These are phyloP conservation scores for Wickerhamiella azyma DNA, from an alignment of 805 yeast species.

Conservation along the genomic window DNA sequence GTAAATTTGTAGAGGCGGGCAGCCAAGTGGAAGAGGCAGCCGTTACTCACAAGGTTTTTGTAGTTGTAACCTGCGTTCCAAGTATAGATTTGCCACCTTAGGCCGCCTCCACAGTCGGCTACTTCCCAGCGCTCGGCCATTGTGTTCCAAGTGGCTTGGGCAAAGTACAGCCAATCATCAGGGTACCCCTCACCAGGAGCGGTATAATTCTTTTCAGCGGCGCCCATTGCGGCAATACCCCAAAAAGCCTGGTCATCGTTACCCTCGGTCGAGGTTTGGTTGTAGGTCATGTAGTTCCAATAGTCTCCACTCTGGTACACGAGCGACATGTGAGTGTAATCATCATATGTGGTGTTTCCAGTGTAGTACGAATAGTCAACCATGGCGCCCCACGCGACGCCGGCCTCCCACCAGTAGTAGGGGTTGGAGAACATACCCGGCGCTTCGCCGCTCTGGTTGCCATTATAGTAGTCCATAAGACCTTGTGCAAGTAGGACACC, in stretches of 20 bases:
- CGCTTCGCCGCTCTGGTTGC: constrained; percentile 52
- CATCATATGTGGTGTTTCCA: constrained; percentile 54
- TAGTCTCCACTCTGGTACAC: constrained; percentile 60
- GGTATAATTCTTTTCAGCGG: constrained; percentile 78
- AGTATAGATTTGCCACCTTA: constrained; percentile 90
- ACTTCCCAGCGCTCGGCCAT: constrained; percentile 85
- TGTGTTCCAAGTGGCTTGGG: constrained; percentile 82
- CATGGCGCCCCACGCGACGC: constrained; percentile 86
- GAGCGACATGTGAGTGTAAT: constrained; percentile 45
- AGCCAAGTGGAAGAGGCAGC: constrained; percentile 73
- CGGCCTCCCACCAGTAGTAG: constrained; percentile 99
- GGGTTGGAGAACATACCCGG: constrained; percentile 81
- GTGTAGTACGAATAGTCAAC: constrained; percentile 64
- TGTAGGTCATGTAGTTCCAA: constrained; percentile 70
- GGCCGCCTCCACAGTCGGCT: constrained; percentile 65
- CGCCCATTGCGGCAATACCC: constrained; percentile 88
- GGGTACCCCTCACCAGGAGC: constrained; percentile 37
- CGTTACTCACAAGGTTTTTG: constrained; percentile 85
- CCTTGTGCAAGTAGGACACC: constrained; percentile 44
- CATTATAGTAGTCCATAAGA: constrained; percentile 55
- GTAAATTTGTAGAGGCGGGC: constrained; percentile 81
- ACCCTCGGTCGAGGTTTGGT: constrained; percentile 87
- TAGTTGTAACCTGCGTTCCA: constrained; percentile 94
- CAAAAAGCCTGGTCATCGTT: constrained; percentile 97
- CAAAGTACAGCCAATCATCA: constrained; percentile 54